These are phyloP conservation scores for Cicer judaicum DNA, from an alignment of 306 rosid species.

Conservation along the genomic window DNA sequence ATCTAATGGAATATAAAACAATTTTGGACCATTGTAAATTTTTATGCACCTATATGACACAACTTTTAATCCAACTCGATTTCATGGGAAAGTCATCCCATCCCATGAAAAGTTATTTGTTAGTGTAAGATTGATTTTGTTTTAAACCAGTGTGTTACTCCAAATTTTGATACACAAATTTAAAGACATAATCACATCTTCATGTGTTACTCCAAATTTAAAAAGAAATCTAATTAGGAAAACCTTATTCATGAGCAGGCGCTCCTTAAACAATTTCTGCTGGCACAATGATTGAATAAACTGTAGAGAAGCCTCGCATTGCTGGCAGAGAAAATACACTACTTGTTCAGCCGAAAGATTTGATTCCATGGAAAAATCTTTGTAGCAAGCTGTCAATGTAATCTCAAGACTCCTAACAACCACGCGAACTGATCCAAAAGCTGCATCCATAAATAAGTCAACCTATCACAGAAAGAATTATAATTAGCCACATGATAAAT, in stretches of 20 bases:
- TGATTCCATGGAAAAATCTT: conserved; percentile 50
- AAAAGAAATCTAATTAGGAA: conserved; percentile 39
- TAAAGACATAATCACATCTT: conserved; percentile 22
- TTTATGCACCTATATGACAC: background rate
- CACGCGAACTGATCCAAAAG: conserved; percentile 80
- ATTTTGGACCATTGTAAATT: conserved; percentile 8
- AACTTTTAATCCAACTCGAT: background rate
- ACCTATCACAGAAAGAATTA: conserved; percentile 66
- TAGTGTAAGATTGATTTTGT: conserved; percentile 25
- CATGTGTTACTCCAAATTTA: conserved; percentile 36
- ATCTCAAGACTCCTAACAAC: conserved; percentile 68
- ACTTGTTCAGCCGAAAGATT: conserved; percentile 61
- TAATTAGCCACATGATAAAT: conserved; percentile 45
- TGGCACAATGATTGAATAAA: conserved; percentile 88
- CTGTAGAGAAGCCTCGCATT: conserved; percentile 96
- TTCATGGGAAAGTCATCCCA: background rate
- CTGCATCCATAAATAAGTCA: conserved; percentile 90
- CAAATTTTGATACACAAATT: conserved; percentile 36
- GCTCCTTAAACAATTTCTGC: conserved; percentile 85
- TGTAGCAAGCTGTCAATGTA: conserved; percentile 54
- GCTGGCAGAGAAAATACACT: conserved; percentile 83
- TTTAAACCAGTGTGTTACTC: conserved; percentile 12
- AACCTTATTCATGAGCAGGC: conserved; percentile 90
- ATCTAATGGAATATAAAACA: background rate
- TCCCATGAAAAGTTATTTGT: background rate